phyloP scores from a whole-genome alignment of 192 early-diverging fungal genomes.

The Pilobolus umbonatus region DNA sequence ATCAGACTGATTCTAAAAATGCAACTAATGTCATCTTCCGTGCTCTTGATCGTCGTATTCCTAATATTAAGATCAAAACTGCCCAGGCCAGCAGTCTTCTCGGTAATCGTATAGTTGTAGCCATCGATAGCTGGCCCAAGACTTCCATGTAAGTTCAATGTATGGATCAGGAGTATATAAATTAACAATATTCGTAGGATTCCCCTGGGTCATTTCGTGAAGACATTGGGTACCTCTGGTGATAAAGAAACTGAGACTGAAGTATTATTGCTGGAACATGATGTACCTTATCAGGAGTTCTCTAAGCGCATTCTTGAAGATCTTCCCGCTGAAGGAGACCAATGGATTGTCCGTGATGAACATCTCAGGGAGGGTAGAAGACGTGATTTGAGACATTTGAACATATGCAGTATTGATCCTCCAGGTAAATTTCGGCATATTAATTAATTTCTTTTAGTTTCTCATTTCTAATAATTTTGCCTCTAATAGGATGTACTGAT shows the following conservation, averaged over 20 bases:
- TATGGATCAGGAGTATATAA: background rate
- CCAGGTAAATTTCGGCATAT: conserved; percentile 63
- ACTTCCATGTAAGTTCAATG: conserved; percentile 53
- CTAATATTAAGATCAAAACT: conserved; percentile 91
- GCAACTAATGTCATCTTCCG: conserved; percentile 75
- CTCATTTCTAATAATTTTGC: conserved; percentile 19
- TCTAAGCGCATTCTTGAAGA: conserved; percentile 77
- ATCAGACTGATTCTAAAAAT: conserved; percentile 49
- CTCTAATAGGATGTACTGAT: conserved; percentile 99
- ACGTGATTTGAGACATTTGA: conserved; percentile 75
- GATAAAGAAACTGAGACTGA: conserved; percentile 95
- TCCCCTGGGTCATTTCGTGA: conserved; percentile 91
- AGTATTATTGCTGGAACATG: conserved; percentile 93
- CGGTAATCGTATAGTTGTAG: conserved; percentile 87
- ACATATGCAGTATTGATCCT: conserved; percentile 97
- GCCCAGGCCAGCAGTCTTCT: conserved; percentile 75
- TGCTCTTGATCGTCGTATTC: conserved; percentile 91
- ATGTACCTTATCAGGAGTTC: conserved; percentile 93
- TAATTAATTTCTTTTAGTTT: background rate
- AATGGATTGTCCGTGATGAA: conserved; percentile 72
- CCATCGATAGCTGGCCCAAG: conserved; percentile 86
- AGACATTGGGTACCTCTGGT: conserved; percentile 86
- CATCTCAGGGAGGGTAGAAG: conserved; percentile 64
- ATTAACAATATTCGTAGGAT: conserved; percentile 41
- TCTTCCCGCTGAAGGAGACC: conserved; percentile 84